These are phyloP conservation scores for Mariannaea elegans DNA, from an alignment of 2,329 filamentous ascomycete genomes.

Conservation along the genomic window DNA sequence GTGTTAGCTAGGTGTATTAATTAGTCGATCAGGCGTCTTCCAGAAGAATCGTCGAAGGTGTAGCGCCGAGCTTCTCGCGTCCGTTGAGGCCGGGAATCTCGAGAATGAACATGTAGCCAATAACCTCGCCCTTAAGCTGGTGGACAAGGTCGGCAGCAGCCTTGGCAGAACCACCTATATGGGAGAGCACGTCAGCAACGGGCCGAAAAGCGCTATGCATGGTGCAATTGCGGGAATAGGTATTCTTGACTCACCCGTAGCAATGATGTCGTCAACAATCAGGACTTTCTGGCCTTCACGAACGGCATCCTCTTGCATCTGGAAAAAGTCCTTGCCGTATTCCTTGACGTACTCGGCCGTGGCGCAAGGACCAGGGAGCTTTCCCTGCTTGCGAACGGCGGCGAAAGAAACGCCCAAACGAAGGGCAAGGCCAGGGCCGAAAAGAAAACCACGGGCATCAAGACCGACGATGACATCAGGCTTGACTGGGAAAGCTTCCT, in stretches of 20 bases:
- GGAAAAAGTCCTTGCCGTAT: conserved; percentile 93
- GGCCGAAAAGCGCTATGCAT: conserved; percentile 9
- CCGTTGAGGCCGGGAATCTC: conserved; percentile 95
- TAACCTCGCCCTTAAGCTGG: conserved; percentile 83
- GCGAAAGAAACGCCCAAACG: conserved; percentile 86
- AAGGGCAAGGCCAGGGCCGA: conserved; percentile 89
- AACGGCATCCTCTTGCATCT: conserved; percentile 91
- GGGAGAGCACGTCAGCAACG: conserved; percentile 29
- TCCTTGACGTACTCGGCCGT: conserved; percentile 93
- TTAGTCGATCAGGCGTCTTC: conserved; percentile 51
- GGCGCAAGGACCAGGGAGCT: conserved; percentile 88
- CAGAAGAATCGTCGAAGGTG: conserved; percentile 83
- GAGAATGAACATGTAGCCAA: conserved; percentile 94
- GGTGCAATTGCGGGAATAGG: conserved; percentile 6
- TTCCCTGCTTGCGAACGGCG: conserved; percentile 93
- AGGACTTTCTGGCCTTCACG: conserved; percentile 88
- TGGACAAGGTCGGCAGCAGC: conserved; percentile 88
- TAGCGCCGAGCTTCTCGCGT: conserved; percentile 83
- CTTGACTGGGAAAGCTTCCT: conserved; percentile 68
- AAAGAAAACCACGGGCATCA: conserved; percentile 94
- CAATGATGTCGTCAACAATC: conserved; percentile 97
- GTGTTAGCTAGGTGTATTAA: conserved; percentile 4
- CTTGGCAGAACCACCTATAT: conserved; percentile 84
- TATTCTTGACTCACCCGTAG: conserved; percentile 76
- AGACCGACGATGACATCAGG: conserved; percentile 94